These are phyloP conservation scores for Rosa persica DNA, from an alignment of 306 rosid genomes.

Conservation along the genomic window DNA sequence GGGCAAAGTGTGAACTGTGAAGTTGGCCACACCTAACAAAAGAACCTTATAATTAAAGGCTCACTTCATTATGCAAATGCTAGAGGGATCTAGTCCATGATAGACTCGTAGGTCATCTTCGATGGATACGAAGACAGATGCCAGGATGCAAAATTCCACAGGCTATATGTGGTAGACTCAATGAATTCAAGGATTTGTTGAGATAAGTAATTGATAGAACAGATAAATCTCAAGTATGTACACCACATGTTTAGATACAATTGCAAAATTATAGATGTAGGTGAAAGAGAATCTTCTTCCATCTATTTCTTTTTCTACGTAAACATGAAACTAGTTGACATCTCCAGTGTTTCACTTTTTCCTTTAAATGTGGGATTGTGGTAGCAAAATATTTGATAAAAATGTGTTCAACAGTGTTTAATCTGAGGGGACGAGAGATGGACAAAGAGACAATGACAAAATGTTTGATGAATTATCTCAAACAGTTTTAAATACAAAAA, in stretches of 20 bases:
- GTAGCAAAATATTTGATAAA: too few species aligned
- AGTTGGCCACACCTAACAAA: not conserved
- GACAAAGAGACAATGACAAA: not conserved
- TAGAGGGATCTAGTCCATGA: not conserved
- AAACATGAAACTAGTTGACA: not conserved
- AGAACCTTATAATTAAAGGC: not conserved
- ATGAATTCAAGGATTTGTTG: not conserved
- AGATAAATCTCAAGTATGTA: not conserved
- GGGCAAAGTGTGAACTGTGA: not conserved
- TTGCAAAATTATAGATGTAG: too few species aligned
- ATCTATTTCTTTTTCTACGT: too few species aligned
- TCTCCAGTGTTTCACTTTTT: not conserved
- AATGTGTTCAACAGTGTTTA: not conserved
- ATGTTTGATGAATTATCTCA: not conserved
- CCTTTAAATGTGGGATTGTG: not conserved
- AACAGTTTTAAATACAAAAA: too few species aligned
- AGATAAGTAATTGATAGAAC: not conserved
- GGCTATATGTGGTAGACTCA: not conserved
- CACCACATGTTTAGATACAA: not conserved
- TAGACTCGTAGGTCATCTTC: not conserved
- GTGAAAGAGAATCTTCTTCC: too few species aligned
- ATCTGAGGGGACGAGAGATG: too few species aligned
- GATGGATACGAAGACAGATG: not conserved
- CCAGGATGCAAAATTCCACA: not conserved
- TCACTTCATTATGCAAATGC: conserved; percentile 1